Percentiles rank a stretch among this genome's conserved stretches.
Conservation (phyloP, 257 asterid species). For the Striga asiatica region DNA sequence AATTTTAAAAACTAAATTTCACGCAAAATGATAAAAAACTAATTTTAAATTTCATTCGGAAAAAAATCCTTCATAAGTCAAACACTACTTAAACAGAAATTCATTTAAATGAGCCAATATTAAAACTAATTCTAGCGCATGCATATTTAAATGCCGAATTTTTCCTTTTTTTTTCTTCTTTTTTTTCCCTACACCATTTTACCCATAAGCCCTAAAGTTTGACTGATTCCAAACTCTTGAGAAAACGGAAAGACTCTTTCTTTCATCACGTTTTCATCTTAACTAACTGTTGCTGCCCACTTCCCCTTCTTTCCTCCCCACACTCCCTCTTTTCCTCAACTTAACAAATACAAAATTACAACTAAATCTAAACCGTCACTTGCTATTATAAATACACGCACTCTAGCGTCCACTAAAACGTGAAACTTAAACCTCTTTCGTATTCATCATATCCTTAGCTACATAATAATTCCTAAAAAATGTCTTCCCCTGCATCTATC, state of each 20-base stretch:
- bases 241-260: background rate
- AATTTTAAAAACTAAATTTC: no score
- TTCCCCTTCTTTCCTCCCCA: constrained; percentile 7
- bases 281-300: constrained; percentile 25
- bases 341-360: background rate
- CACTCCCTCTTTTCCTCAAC: constrained; percentile 1
- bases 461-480: background rate
- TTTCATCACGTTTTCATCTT: no score
- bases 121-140: no score
- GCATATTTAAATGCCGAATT: background rate
- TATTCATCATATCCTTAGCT: background rate
- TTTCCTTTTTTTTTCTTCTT: background rate
- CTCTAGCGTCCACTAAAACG: background rate
- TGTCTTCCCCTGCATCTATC: background rate
- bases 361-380: no score
- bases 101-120: no score
- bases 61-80: no score
- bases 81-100: no score
- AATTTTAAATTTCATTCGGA: no score
- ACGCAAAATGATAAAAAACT: no score
- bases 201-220: background rate
- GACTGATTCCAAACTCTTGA: constrained; percentile 3
- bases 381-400: background rate
- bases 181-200: background rate
- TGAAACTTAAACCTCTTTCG: no score